Conservation (phyloP, 2,329 filamentous ascomycete species). For the Fusarium acutatum region DNA sequence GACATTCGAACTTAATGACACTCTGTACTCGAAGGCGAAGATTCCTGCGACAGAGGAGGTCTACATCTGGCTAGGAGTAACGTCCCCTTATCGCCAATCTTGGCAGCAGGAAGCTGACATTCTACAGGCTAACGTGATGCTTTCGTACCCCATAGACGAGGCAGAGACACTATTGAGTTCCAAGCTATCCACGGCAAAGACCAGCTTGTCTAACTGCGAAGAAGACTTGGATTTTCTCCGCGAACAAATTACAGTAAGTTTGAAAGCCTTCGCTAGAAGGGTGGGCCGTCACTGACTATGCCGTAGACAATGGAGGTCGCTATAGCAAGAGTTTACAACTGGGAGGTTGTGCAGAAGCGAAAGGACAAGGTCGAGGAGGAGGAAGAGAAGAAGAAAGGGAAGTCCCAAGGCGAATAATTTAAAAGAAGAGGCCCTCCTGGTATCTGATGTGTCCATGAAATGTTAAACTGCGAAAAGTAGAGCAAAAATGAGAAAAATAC, state of each 20-base stretch:
- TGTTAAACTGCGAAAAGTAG: constrained; percentile 16
- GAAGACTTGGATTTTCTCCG: constrained; percentile 95
- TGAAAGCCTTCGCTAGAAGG: neutral
- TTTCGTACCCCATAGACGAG: constrained; percentile 90
- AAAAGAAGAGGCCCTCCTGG: neutral
- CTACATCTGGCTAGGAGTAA: constrained; percentile 93
- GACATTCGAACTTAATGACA: constrained; percentile 96
- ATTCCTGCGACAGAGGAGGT: constrained; percentile 89
- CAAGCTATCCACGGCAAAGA: constrained; percentile 82
- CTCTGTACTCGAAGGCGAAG: constrained; percentile 87
- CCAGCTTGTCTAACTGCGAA: constrained; percentile 86
- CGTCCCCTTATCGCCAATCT: neutral
- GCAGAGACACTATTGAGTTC: constrained; percentile 80
- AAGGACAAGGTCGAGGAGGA: constrained; percentile 82
- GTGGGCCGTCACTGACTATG: neutral
- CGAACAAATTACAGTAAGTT: constrained; percentile 90
- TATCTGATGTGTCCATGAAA: constrained; percentile 23
- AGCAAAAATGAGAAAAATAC: constrained; percentile 10
- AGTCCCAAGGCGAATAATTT: constrained; percentile 40
- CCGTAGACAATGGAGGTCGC: constrained; percentile 94
- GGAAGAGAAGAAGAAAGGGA: constrained; percentile 50
- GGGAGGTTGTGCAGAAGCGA: constrained; percentile 95
- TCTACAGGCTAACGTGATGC: constrained; percentile 89
- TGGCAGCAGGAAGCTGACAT: constrained; percentile 35
- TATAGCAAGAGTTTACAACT: constrained; percentile 97